These are phyloP conservation scores for Gossypioides kirkii DNA, from an alignment of 345 rosid genomes.

Conservation along the genomic window DNA sequence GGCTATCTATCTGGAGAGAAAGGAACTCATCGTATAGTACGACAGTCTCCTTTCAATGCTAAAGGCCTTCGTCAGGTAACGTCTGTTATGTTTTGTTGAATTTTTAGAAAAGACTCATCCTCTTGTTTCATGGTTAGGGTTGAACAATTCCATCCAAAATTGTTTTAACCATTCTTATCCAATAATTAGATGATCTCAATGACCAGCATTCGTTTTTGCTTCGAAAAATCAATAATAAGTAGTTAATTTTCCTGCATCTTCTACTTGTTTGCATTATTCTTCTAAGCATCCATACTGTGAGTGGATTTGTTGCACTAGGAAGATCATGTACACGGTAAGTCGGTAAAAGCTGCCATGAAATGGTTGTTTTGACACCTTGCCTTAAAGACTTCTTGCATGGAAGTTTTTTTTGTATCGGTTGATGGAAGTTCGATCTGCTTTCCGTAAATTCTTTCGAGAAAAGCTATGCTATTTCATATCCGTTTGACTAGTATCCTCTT, in stretches of 20 bases:
- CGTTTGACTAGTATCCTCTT: neutral
- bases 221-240: neutral
- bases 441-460: too few species aligned
- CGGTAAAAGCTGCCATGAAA: neutral
- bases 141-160: neutral
- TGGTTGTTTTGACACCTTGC: neutral
- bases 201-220: neutral
- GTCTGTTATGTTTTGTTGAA: neutral
- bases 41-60: slow-evolving; percentile 97
- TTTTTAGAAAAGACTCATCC: neutral
- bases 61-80: slow-evolving; percentile 95
- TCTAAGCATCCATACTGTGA: neutral
- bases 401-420: neutral
- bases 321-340: neutral
- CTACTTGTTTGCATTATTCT: neutral
- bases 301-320: too few species aligned
- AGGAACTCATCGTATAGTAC: slow-evolving; percentile 90
- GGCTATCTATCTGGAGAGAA: slow-evolving; percentile 93
- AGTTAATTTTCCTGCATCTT: neutral
- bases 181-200: neutral
- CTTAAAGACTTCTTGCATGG: too few species aligned
- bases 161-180: neutral
- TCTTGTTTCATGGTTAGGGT: neutral
- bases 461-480: neutral
- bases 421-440: neutral